phyloP scores from a whole-genome alignment of 768 basidiomycete genomes.

The Kwoniella newhampshirensis region DNA sequence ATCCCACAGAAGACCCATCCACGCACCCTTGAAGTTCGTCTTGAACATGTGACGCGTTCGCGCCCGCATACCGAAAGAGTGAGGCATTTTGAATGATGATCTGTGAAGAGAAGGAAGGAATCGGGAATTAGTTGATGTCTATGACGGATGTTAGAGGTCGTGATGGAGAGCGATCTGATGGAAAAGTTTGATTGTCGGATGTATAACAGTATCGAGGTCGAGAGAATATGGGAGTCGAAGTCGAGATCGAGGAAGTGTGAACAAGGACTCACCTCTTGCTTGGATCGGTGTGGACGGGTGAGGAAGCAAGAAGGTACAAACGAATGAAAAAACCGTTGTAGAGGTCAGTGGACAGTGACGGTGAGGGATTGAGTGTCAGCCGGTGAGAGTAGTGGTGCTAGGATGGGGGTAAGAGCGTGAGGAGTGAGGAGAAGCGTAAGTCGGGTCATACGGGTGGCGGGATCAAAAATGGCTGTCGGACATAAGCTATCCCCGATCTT shows the following conservation, averaged over 20 bases:
- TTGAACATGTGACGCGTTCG: constrained; percentile 99
- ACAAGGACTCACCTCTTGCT: constrained; percentile 20
- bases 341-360: background rate
- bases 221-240: too few relatives aligned
- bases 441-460: constrained; percentile 1
- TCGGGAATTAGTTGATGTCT: background rate
- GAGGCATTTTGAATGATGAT: constrained; percentile 69
- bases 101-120: background rate
- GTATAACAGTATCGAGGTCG: too few relatives aligned
- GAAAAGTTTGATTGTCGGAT: too few relatives aligned
- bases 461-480: constrained; percentile 15
- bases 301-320: background rate
- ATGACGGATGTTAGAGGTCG: too few relatives aligned
- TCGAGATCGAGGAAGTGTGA: too few relatives aligned
- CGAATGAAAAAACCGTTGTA: background rate
- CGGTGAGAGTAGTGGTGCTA: background rate
- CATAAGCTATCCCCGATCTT: constrained; percentile 18
- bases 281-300: constrained; percentile 1
- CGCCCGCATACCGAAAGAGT: constrained; percentile 99
- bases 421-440: background rate
- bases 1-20: background rate
- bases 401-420: too few relatives aligned
- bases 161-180: too few relatives aligned
- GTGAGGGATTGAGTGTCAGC: constrained; percentile 13
- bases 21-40: constrained; percentile 92